These are phyloP conservation scores for Ophiorrhiza pumila DNA, from an alignment of 257 asterid genomes.

Conservation along the genomic window DNA sequence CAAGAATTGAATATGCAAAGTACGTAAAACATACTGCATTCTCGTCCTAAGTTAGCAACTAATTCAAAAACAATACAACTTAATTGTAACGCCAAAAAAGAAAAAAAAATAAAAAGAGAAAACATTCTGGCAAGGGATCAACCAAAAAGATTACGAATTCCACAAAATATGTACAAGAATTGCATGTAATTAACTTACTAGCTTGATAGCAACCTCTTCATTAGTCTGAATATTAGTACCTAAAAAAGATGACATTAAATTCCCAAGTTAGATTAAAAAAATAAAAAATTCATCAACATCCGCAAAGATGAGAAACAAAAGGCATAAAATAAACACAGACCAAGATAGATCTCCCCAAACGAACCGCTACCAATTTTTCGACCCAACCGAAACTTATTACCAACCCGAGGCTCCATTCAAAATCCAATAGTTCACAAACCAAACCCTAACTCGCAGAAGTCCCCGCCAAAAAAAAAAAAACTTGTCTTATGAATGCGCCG, in stretches of 20 bases:
- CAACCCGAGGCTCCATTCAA: constrained; percentile 86
- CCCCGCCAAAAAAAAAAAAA: background rate
- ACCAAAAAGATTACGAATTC: background rate
- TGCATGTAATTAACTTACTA: constrained; percentile 41
- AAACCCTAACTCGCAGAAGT: constrained; percentile 14
- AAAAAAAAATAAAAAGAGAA: background rate
- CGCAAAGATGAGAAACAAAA: background rate
- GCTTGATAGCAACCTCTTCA: constrained; percentile 90
- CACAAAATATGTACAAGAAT: background rate
- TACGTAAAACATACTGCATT: background rate
- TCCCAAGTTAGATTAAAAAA: constrained; percentile 5
- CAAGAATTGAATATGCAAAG: background rate
- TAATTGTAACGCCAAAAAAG: background rate
- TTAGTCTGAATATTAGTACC: constrained; percentile 80
- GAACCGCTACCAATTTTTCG: constrained; percentile 93
- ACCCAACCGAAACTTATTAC: constrained; percentile 74
- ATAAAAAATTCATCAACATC: background rate
- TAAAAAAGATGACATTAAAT: constrained; percentile 19
- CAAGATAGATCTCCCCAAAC: constrained; percentile 91
- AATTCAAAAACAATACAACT: background rate
- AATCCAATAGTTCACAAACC: constrained; percentile 4
- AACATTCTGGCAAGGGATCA: background rate
- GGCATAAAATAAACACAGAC: constrained; percentile 27
- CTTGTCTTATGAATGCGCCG: background rate
- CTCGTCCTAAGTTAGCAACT: background rate